Evolutionary conservation across 345 rosid genomes (phyloP), one percentile per base, ranked within the genome.

Genomic region (Durio zibethinus): DNA sequence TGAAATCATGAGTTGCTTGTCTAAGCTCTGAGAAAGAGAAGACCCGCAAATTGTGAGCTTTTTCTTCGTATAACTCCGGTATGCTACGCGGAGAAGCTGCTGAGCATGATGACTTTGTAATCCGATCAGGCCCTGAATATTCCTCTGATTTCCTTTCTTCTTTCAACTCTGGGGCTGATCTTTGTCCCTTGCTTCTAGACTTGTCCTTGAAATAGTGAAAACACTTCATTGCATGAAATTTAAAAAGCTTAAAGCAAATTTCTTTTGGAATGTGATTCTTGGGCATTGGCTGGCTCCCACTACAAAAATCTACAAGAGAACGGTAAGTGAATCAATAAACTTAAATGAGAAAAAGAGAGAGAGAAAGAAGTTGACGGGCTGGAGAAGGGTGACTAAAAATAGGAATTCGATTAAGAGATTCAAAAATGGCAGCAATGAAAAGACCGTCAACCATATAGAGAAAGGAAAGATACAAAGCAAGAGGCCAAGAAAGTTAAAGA

Each of bases 11-110:
- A 4, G 98, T 93, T 9, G 97, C 97, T 27, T 85, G 82, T 50
- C 83, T 86, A 54, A 94, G 94, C 87, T 94, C 98, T 16, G 87
- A 66, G 80, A 84, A 89, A 20, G 90, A 78, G 80, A 93, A 94
- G 38, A 86, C 94, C 77, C 93, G 77, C 77, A 93, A 84, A 33
- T 88, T 89, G 25, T 85, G 88, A 78, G 89, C 91, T 72, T 87
- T 91, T 70, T 89, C 94, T 66, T 83, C 81, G 21, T 90, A 90
- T 72, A 94, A 80, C 57, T 93, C 92, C 0, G 89, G 85, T 78
- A 93, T 91, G 23, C 95, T 79, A 16, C 94, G 84, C 0, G 87
- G 84, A 31, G 94, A 88, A 81, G 92, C 79, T 11, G 77, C 82
- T 5, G 90, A 86, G 78, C 84, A 84, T 10, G 89, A 81, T 11